These are phyloP conservation scores for Chalciporus piperatus DNA, from an alignment of 768 basidiomycete genomes.

Conservation along the genomic window DNA sequence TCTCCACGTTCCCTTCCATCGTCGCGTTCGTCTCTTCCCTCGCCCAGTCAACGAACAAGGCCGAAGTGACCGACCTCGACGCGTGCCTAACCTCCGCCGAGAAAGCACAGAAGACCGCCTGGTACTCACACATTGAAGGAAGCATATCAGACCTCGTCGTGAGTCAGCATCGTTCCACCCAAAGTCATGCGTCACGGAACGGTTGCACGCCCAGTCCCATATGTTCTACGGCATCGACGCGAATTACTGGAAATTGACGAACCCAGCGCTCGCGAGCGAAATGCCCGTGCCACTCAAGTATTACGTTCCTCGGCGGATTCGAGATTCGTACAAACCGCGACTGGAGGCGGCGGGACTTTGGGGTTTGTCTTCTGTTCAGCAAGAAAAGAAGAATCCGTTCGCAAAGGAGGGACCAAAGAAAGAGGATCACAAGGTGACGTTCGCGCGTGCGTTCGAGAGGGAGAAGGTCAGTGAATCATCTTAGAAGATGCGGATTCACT, in stretches of 20 bases:
- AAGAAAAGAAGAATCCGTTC: conserved; percentile 41
- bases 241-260: conserved; percentile 62
- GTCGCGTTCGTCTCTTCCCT: conserved; percentile 61
- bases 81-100: conserved; percentile 43
- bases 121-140: conserved; percentile 63
- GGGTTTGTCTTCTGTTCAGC: conserved; percentile 40
- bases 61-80: conserved; percentile 45
- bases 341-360: conserved; percentile 66
- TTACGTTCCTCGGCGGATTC: conserved; percentile 65
- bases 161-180: conserved; percentile 27
- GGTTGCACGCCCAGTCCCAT: conserved; percentile 46
- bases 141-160: conserved; percentile 72
- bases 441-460: conserved; percentile 57
- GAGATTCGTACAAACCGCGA: conserved; percentile 52
- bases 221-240: conserved; percentile 56
- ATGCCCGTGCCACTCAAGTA: conserved; percentile 70
- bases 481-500: not conserved
- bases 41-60: conserved; percentile 30
- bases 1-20: conserved; percentile 59
- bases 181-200: conserved; percentile 1
- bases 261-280: conserved; percentile 50
- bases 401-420: conserved; percentile 31
- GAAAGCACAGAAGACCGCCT: conserved; percentile 55
- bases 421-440: conserved; percentile 35
- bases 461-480: conserved; percentile 45